Evolutionary conservation across 805 yeast genomes (phyloP).

Genomic region (Kodamaea fukazawae): DNA sequence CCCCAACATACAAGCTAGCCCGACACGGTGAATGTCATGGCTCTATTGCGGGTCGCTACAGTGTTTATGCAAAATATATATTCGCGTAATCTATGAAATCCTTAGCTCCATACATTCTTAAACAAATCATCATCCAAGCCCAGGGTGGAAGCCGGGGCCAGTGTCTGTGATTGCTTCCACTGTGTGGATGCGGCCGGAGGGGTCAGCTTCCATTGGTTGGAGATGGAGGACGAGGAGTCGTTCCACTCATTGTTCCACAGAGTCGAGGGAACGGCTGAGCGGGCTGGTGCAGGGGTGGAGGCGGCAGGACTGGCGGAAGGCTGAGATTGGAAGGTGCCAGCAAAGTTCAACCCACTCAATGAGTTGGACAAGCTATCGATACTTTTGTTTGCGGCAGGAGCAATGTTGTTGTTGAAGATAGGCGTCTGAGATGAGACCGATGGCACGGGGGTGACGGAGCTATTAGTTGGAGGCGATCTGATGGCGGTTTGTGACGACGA

Average conservation of each 20-base stretch:
- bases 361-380: constrained; percentile 17
- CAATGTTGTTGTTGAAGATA: constrained; percentile 8
- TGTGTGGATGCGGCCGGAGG: constrained; percentile 11
- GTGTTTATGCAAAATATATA: no score
- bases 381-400: constrained; percentile 3
- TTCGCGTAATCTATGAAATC: neutral
- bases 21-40: no score
- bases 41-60: no score
- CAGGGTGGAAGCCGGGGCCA: constrained; percentile 13
- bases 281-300: constrained; percentile 10
- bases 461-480: constrained; percentile 8
- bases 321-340: constrained; percentile 6
- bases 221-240: constrained; percentile 11
- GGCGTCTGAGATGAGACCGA: neutral
- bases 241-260: constrained; percentile 38
- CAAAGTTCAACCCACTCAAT: constrained; percentile 22
- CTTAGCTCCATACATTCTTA: constrained; percentile 64
- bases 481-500: constrained; percentile 45
- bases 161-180: neutral
- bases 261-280: neutral
- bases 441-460: no score
- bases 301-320: constrained; percentile 4
- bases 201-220: constrained; percentile 9
- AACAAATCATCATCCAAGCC: constrained; percentile 60
- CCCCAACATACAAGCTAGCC: no score